Evolutionary conservation across 331 rosid genomes (phyloP), one percentile per base, ranked within the genome.

Genomic region (Quercus phellos): DNA sequence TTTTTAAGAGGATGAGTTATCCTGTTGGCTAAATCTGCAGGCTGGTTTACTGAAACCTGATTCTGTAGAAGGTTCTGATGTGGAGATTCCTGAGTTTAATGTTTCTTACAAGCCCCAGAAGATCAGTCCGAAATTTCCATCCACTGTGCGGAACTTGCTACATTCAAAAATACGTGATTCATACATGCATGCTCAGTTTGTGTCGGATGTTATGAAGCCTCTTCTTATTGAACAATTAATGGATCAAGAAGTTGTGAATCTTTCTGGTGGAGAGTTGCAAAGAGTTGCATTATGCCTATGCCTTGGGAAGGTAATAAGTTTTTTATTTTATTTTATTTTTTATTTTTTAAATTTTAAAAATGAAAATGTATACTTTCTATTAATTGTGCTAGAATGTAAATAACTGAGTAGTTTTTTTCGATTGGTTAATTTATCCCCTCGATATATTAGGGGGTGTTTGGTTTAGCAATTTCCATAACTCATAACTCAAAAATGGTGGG

Each of bases 181-280:
- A 0, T 94, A 90, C 27, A 89, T 91, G 73, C 97, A 94, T 78
- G 97, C 99, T 55, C 97, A 94, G 78, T 94, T 94, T 72, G 27
- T 90, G 69, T 94, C 99, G 22, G 99, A 94, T 83, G 99, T 94
- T 73, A 94, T 92, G 97, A 94, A 94, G 85, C 99, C 99, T 74
- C 97, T 94, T 75, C 97, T 94, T 74, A 94, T 94, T 13, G 99
- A 94, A 78, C 99, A 94, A 70, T 84, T 94, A 63, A 94, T 94
- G 99, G 99, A 94, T 80, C 99, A 92, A 83, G 97, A 94, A 87
- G 99, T 94, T 55, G 87, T 88, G 80, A 94, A 94, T 90, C 98
- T 94, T 79, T 92, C 99, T 73, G 99, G 99, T 70, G 99, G 99
- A 82, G 99, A 94, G 93, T 80, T 92, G 87, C 99, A 94, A 84